Evolutionary conservation across 2,329 filamentous ascomycete species (phyloP).

Genomic region (Emergomyces orientalis): DNA sequence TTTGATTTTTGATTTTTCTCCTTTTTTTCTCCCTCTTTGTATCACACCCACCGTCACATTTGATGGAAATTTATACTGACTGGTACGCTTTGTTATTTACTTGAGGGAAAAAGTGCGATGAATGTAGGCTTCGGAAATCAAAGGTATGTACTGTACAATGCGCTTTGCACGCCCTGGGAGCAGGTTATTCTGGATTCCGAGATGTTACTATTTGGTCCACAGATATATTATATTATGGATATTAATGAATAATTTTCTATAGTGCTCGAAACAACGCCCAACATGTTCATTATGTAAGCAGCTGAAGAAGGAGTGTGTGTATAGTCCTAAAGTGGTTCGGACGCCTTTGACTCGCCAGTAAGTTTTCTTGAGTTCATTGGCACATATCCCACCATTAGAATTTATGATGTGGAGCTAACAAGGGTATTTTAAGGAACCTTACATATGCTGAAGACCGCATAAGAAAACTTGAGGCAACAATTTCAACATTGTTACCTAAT

Average conservation of each 20-base stretch:
- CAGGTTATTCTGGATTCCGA: not conserved
- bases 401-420: not conserved
- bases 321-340: constrained; percentile 32
- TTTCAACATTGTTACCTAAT: constrained; percentile 24
- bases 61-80: not conserved
- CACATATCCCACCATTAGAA: not conserved
- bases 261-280: constrained; percentile 16
- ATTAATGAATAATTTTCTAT: not conserved
- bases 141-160: not conserved
- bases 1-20: too few species aligned
- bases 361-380: constrained; percentile 13
- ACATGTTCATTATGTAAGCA: constrained; percentile 33
- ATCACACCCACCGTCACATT: not conserved
- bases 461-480: constrained; percentile 3
- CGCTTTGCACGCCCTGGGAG: not conserved
- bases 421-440: constrained; percentile 9
- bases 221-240: not conserved
- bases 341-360: constrained; percentile 37
- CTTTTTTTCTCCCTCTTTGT: not conserved
- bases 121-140: constrained; percentile 7
- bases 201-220: not conserved
- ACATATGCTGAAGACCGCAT: constrained; percentile 15
- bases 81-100: not conserved
- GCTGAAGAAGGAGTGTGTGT: constrained; percentile 33
- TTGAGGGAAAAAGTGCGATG: not conserved